Evolutionary conservation across 495 filamentous ascomycete genomes (phyloP).

Genomic region (Podospora bellae-mahoneyi): DNA sequence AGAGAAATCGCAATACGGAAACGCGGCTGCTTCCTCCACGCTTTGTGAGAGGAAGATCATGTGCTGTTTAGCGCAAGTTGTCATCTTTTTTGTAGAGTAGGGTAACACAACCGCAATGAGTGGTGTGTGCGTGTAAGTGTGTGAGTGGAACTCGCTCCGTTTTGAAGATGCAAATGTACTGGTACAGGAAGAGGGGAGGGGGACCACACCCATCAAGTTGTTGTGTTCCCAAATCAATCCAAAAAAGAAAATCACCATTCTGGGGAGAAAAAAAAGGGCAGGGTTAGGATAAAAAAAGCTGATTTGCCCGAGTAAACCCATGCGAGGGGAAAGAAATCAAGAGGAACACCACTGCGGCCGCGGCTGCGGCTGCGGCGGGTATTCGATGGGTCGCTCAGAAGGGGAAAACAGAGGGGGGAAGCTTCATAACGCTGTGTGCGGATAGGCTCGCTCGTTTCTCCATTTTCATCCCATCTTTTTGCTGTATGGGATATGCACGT

Average conservation of each 20-base stretch:
- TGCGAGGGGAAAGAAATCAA: background rate
- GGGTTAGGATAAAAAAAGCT: background rate
- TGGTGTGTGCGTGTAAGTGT: background rate
- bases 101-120: background rate
- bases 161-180: background rate
- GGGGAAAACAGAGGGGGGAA: background rate
- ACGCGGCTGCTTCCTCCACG: background rate
- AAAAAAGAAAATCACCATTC: background rate
- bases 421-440: background rate
- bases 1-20: background rate
- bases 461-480: background rate
- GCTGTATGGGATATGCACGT: background rate
- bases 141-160: background rate
- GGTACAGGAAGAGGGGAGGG: background rate
- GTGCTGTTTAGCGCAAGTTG: background rate
- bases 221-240: background rate
- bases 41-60: background rate
- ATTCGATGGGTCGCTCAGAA: background rate
- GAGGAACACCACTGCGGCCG: background rate
- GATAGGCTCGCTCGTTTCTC: background rate
- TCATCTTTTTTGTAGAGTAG: background rate
- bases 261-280: background rate
- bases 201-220: background rate
- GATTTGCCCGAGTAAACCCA: background rate
- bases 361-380: background rate